Conservation (phyloP, 2,329 filamentous ascomycete species). For the Fusarium brevicatenulatum region DNA sequence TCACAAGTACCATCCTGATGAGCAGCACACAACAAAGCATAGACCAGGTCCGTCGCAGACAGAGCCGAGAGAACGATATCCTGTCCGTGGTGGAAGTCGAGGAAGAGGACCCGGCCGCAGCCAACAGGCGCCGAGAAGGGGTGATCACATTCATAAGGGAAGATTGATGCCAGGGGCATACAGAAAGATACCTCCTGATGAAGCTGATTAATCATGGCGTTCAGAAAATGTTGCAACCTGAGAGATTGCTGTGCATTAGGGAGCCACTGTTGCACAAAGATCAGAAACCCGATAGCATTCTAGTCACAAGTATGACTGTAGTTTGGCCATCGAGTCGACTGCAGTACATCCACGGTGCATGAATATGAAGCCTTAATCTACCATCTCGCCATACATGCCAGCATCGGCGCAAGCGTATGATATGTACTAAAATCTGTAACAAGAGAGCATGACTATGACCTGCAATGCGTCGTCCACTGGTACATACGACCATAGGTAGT, state of each 20-base stretch:
- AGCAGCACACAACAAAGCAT: rapidly evolving
- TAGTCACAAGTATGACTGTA: rapidly evolving
- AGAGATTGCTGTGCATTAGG: too few species aligned
- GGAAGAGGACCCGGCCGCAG: rapidly evolving
- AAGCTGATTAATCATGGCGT: background rate
- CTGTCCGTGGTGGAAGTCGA: rapidly evolving
- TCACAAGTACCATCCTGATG: rapidly evolving
- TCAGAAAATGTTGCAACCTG: background rate
- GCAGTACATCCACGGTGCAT: rapidly evolving
- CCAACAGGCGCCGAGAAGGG: rapidly evolving
- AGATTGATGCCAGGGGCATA: rapidly evolving
- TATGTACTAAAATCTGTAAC: rapidly evolving
- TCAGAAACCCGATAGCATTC: rapidly evolving
- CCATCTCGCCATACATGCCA: rapidly evolving
- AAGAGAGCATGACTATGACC: rapidly evolving
- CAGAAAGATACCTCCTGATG: background rate
- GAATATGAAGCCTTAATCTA: background rate
- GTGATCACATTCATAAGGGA: rapidly evolving
- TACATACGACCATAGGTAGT: background rate
- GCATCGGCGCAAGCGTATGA: background rate
- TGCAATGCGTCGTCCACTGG: rapidly evolving
- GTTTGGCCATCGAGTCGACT: rapidly evolving
- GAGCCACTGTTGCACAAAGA: rapidly evolving
- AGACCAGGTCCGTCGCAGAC: rapidly evolving
- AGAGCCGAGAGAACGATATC: background rate